Evolutionary conservation across 148 eudicot species (phyloP).

Genomic region (Rhododendron kiyosumense): DNA sequence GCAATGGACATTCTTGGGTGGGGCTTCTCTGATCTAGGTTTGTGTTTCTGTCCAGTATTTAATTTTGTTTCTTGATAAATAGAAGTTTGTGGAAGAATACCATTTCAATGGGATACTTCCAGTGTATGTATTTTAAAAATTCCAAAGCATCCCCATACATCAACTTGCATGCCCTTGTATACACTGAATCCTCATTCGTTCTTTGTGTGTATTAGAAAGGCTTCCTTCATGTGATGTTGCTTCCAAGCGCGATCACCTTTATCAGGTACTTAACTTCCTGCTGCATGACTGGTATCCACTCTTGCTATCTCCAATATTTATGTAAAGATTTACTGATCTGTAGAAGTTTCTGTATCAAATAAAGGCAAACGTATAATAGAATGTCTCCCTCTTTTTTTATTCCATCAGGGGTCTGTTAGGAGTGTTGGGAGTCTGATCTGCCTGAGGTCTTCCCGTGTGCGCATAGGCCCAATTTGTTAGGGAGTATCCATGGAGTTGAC

Average conservation of each 20-base stretch:
- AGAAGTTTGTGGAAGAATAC: neutral
- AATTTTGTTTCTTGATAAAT: neutral
- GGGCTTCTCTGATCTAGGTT: conserved; percentile 93
- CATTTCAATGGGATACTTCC: neutral
- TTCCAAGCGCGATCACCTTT: conserved; percentile 86
- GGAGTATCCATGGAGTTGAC: too few species aligned
- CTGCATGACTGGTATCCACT: neutral
- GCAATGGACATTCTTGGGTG: conserved; percentile 95
- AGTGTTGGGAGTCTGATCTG: neutral
- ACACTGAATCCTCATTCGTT: neutral
- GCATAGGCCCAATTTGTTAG: too few species aligned
- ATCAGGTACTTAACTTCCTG: conserved; percentile 52
- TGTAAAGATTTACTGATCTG: neutral
- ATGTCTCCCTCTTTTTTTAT: neutral
- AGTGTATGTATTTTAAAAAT: neutral
- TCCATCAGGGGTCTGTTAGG: neutral
- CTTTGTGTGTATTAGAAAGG: conserved; percentile 36
- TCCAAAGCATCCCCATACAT: neutral
- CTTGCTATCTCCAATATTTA: neutral
- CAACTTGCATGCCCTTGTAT: neutral
- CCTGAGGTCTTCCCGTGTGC: too few species aligned
- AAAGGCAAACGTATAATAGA: neutral
- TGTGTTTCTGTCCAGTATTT: conserved; percentile 3
- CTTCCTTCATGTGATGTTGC: conserved; percentile 65
- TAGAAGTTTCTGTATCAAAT: neutral